Evolutionary conservation across 2,329 filamentous ascomycete genomes (phyloP), one percentile per base, ranked within the genome.

Genomic region (Phyllachora maydis): DNA sequence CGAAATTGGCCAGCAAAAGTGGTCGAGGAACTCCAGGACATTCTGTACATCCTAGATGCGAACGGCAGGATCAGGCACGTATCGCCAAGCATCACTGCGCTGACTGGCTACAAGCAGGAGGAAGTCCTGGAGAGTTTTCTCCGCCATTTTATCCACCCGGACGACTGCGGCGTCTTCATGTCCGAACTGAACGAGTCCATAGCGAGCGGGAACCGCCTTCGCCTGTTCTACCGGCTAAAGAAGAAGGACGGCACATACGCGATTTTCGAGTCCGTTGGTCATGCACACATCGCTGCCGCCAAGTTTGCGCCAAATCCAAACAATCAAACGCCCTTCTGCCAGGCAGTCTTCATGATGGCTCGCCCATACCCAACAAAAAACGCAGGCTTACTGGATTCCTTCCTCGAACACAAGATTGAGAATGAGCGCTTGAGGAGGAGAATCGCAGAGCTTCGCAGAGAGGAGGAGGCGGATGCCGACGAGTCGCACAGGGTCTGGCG

Each of bases 371-470:
- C 81, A 4, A 90, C 77, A 15, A 83, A 77, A 49, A 91, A 85
- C 40, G 73, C 81, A 1, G 66, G 65, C 4, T 58, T 93, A 8
- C 58, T 93, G 11, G 83, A 95, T 48, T 90, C 82, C 0, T 93
- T 93, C 38, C 57, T 95, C 14, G 85, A 95, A 44, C 83, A 93
- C 52, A 93, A 93, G 48, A 85, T 92, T 26, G 85, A 93, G 45
- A 92, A 93, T 38, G 82, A 92, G 50, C 67, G 83, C 4, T 49
- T 95, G 23, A 70, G 68, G 38, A 75, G 79, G 36, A 69, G 79
- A 20, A 91, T 95, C 30, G 70, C 74, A 11, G 81, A 90, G 47
- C 55, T 93, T 26, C 78, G 77, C 35, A 63, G 65, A 30, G 85
- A 93, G 45, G 85, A 93, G 44, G 68, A 73, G 27, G 77, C 83